These are phyloP conservation scores for Leishmania major DNA, from an alignment of 208 protist genomes.

Conservation along the genomic window DNA sequence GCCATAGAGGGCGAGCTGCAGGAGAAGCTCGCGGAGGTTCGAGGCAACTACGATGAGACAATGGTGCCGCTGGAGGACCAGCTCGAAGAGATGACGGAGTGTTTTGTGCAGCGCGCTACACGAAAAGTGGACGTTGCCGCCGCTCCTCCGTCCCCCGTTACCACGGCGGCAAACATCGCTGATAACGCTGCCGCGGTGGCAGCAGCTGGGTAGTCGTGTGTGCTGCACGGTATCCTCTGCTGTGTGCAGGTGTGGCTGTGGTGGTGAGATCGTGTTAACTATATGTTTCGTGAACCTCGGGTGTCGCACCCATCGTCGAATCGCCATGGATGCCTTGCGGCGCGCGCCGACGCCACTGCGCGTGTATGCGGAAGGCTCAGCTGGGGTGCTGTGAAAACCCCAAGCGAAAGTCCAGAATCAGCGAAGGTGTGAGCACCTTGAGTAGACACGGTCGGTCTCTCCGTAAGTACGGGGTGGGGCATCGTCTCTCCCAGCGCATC, in stretches of 20 bases:
- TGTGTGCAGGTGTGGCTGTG: neutral
- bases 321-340: neutral
- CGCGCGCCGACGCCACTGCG: neutral
- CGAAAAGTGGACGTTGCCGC: slow-evolving; percentile 7
- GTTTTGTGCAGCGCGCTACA: slow-evolving; percentile 45
- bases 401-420: neutral
- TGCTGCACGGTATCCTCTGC: neutral
- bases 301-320: neutral
- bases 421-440: neutral
- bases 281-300: neutral
- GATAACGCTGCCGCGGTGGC: slow-evolving; percentile 4
- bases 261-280: neutral
- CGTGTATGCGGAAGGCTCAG: neutral
- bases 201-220: neutral
- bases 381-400: neutral
- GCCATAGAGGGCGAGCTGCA: slow-evolving; percentile 38
- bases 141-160: neutral
- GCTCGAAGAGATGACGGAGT: slow-evolving; percentile 59
- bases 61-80: slow-evolving; percentile 78
- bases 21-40: slow-evolving; percentile 48
- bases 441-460: neutral
- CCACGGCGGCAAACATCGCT: neutral
- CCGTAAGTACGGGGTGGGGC: neutral
- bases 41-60: slow-evolving; percentile 72
- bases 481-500: neutral